Evolutionary conservation across 2,329 filamentous ascomycete species (phyloP).

Genomic region (Cercospora zeina): DNA sequence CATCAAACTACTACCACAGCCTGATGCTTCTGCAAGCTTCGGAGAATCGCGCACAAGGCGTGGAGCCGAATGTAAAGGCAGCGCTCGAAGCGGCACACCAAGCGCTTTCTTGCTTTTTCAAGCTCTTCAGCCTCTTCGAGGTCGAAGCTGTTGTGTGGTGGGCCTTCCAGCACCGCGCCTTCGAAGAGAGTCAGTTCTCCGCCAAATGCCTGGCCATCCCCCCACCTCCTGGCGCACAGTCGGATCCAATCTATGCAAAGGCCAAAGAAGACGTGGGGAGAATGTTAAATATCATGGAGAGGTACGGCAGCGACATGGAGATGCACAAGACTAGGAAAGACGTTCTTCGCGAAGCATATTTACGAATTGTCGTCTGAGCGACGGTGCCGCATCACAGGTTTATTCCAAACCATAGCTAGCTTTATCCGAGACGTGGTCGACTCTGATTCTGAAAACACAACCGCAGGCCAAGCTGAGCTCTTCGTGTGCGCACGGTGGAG

Average conservation of each 20-base stretch:
- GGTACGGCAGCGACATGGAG: conserved; percentile 47
- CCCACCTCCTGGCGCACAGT: conserved; percentile 12
- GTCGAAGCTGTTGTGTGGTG: conserved; percentile 77
- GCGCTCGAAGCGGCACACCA: conserved; percentile 75
- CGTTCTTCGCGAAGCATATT: conserved; percentile 49
- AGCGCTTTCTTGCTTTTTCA: conserved; percentile 72
- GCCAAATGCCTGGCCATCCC: conserved; percentile 30
- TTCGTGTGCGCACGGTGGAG: too few species aligned
- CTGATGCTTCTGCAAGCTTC: conserved; percentile 76
- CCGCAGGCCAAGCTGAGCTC: too few species aligned
- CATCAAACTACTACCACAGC: conserved; percentile 81
- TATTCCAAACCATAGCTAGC: background rate
- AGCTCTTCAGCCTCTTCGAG: conserved; percentile 68
- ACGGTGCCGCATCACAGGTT: background rate
- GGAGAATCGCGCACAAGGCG: conserved; percentile 59
- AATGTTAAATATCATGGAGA: conserved; percentile 51
- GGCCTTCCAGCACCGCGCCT: conserved; percentile 79
- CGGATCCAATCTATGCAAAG: conserved; percentile 38
- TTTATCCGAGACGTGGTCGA: background rate
- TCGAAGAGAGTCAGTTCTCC: conserved; percentile 62
- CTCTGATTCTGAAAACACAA: too few species aligned
- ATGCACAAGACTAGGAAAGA: conserved; percentile 52
- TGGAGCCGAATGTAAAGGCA: conserved; percentile 61
- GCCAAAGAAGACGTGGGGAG: conserved; percentile 49
- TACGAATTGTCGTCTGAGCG: conserved; percentile 34